A percentile compares a stretch with the other conserved stretches of the same genome.
phyloP scores from a whole-genome alignment of 192 early-diverging fungal species.

The Chytriomyces sp. region DNA sequence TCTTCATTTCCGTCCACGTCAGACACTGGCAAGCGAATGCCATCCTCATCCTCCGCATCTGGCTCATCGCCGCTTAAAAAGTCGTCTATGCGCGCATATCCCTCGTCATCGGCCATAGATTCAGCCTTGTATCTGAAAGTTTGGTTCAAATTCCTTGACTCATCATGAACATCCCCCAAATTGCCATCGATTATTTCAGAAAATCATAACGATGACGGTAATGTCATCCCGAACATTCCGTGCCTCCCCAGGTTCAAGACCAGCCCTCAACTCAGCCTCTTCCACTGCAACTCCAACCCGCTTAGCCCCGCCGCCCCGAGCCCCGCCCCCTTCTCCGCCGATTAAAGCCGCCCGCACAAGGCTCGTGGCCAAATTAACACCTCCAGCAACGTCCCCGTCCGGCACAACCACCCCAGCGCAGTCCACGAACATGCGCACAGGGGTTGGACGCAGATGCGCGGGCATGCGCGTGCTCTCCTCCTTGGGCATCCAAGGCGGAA shows the following conservation, averaged over 20 bases:
- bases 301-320: not conserved
- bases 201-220: slow-evolving; percentile 11
- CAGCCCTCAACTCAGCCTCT: slow-evolving; percentile 21
- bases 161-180: too few relatives aligned
- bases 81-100: slow-evolving; percentile 16
- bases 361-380: slow-evolving; percentile 25
- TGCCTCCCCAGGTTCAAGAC: slow-evolving; percentile 15
- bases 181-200: slow-evolving; percentile 8
- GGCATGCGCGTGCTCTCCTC: not conserved
- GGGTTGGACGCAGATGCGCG: slow-evolving; percentile 1
- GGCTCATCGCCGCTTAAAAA: not conserved
- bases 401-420: not conserved
- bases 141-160: too few relatives aligned
- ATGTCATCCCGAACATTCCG: slow-evolving; percentile 14
- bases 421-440: not conserved
- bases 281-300: not conserved
- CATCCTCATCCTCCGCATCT: not conserved
- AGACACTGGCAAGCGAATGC: not conserved
- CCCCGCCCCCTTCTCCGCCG: not conserved
- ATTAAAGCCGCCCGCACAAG: slow-evolving; percentile 14
- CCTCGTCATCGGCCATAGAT: too few relatives aligned
- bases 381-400: not conserved
- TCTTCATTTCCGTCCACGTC: not conserved
- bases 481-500: slow-evolving; percentile 2
- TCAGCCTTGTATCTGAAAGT: too few relatives aligned